A percentile compares a stretch with the other conserved stretches of the same genome.
Evolutionary conservation across 2,329 filamentous ascomycete genomes (phyloP).

Genomic region (Clonostachys rhizophaga): DNA sequence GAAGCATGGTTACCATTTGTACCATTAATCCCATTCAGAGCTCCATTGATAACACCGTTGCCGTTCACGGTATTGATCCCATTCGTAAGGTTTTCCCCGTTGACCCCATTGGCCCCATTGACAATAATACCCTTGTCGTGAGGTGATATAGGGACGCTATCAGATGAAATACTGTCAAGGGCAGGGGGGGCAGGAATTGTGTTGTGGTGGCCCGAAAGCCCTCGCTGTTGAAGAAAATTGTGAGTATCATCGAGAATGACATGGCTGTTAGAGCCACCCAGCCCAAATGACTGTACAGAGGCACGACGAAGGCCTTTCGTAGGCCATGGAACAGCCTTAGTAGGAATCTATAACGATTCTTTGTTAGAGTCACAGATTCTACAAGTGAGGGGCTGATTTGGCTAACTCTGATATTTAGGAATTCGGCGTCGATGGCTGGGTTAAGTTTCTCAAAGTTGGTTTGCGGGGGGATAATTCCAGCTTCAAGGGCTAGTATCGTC

Average conservation of each 20-base stretch:
- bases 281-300: constrained; percentile 30
- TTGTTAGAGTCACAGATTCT: not conserved
- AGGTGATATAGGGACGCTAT: not conserved
- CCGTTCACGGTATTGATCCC: no score
- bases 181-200: not conserved
- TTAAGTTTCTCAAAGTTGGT: constrained; percentile 15
- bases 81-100: not conserved
- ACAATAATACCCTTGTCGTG: not conserved
- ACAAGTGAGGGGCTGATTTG: not conserved
- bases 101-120: not conserved
- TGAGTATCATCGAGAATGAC: constrained; percentile 4
- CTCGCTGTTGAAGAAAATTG: not conserved
- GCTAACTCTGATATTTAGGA: not conserved
- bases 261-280: constrained; percentile 31
- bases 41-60: no score
- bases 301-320: constrained; percentile 12
- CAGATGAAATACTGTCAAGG: not conserved
- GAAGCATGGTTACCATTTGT: no score
- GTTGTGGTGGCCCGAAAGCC: not conserved
- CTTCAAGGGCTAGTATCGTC: constrained; percentile 17
- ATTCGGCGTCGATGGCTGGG: constrained; percentile 8
- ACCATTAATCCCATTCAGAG: no score
- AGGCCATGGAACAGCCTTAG: constrained; percentile 20
- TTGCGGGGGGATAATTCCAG: constrained; percentile 15
- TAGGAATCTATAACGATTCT: not conserved